Base-by-base conservation (phyloP, 2,329 filamentous ascomycete genomes). In the Sarocladiaceae sp. region DNA sequence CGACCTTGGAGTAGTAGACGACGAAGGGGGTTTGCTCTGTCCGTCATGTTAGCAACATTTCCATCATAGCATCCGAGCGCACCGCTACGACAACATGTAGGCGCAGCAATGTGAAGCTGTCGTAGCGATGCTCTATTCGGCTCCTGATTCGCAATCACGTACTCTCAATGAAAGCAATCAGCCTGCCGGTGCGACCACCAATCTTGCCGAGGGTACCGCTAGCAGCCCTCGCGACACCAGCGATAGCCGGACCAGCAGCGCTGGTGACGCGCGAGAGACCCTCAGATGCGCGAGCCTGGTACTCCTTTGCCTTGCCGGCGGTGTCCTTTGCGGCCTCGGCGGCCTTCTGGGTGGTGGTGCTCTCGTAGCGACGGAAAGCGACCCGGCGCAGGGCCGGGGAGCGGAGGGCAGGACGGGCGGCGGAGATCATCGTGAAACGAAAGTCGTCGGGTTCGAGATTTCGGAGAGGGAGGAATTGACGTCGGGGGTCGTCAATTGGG, bases 1-100 rank as follows among this genome's bases (percentile, higher is more conserved):
- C 88, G 67, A 97, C 93, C 71, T 85, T 88, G 65, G 87, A 85
- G 80, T 97, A 99, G 83, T 97, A 97, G 68, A 95, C 68, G 58
- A 91, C 86, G 57, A 86, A 85, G 62, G 94, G 94, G 61, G 92
- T 83, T 76, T 94, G 80, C 71, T 85, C 93, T 97, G 67, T 54
- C 26, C 26, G 60, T 29, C 36, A 28, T 52, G 46, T 49, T n/a
- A 49, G 46, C 18, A 39, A n/a, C n/a, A 15, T 40, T 3, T 10
- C 22, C 22, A 28, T 17, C 40, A 46, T 5, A 17, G 7, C 35
- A 40, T 36, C 33, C 33, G 12, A 36, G 18, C 18, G 33, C 18
- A 42, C n/a, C 18, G 18, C 39, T 15, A 6, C 5, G 18, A 11
- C 4, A 8, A 11, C 39, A 6, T 18, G 23, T n/a, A 42, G 39